A percentile compares a stretch with the other conserved stretches of the same genome.
phyloP scores from a whole-genome alignment of 2,329 filamentous ascomycete species.

The Ophiostoma piceae region DNA sequence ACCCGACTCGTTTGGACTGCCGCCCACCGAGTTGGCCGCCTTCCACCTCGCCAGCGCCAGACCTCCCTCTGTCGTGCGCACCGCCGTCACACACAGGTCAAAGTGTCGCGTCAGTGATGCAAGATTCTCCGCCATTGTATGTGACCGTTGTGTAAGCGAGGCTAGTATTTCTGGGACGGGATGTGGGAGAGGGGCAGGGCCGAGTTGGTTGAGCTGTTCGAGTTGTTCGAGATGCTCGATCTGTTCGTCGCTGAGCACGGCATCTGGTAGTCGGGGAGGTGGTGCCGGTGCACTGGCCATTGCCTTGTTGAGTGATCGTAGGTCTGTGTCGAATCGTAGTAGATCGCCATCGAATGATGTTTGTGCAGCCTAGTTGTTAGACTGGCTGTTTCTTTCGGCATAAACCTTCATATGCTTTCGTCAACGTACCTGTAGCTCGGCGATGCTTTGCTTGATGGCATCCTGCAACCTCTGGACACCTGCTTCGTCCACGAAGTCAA shows the following conservation, averaged over 20 bases:
- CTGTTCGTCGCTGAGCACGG: background rate
- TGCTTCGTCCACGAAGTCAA: slow-evolving; percentile 72
- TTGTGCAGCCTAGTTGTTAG: slow-evolving; percentile 45
- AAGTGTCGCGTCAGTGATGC: slow-evolving; percentile 81
- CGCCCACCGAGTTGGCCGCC: slow-evolving; percentile 51
- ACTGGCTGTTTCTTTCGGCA: background rate
- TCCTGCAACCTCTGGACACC: slow-evolving; percentile 61
- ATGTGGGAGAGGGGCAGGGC: slow-evolving; percentile 33
- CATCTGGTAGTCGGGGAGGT: slow-evolving; percentile 26
- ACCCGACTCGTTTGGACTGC: slow-evolving; percentile 37
- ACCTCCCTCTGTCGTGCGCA: slow-evolving; percentile 82
- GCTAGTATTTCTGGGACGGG: slow-evolving; percentile 47
- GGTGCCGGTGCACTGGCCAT: slow-evolving; percentile 42
- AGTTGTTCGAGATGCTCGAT: background rate
- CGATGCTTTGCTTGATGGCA: slow-evolving; percentile 64
- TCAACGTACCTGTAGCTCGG: slow-evolving; percentile 52
- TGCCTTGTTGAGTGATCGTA: slow-evolving; percentile 58
- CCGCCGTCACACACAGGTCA: slow-evolving; percentile 85
- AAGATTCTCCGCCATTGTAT: slow-evolving; percentile 75
- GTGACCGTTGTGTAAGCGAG: slow-evolving; percentile 66
- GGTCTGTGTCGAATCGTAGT: slow-evolving; percentile 66
- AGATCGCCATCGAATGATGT: slow-evolving; percentile 72
- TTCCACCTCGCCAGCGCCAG: slow-evolving; percentile 63
- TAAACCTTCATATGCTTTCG: background rate
- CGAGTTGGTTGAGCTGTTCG: background rate